Evolutionary conservation across 176 grass and related monocot genomes (phyloP), one percentile per base, ranked within the genome.

Genomic region (Oryza rufipogon): DNA sequence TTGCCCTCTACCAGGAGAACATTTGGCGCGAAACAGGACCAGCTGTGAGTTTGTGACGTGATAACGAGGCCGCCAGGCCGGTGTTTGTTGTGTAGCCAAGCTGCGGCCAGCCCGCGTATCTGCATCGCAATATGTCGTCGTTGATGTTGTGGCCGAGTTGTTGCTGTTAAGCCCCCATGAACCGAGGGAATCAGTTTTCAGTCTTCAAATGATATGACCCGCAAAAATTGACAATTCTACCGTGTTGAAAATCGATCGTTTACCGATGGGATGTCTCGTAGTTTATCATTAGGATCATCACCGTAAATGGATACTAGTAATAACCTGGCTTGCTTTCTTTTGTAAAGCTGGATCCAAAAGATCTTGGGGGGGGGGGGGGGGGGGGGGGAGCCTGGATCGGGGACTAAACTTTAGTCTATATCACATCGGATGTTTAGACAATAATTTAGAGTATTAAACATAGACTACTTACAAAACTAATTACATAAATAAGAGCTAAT

Each of bases 1-100:
- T 15, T 66, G 42, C 58, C 58, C 76, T 66, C 44, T 33, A 6
- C 44, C 10, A 74, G 2, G 25, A 32, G 36, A 75, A 81, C 70
- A 75, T 81, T 42, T 70, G 71, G 63, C 71, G 51, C 7, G 56
- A 7, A 56, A 69, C 46, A n/a, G 22, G 34, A 75, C 56, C 56
- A 61, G 19, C 56, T 61, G 56, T 64, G 56, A 38, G 34, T 78
- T 6, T 63, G 11, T 22, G 34, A 63, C 67, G 38, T 17, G 28
- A 23, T 81, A 58, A 51, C 16, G 66, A 22, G 58, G 49, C 28
- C 28, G 28, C 28, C 26, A 26, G 26, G 28, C 48, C 4, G 0
- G 4, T 11, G 5, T 48, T 48, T 23, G 23, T 48, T 23, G 52
- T 3, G 39, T 63, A 36, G 64, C 17, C 28, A 61, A 14, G 42